phyloP scores from a whole-genome alignment of 2,329 filamentous ascomycete genomes.

The Exophiala calicioides region DNA sequence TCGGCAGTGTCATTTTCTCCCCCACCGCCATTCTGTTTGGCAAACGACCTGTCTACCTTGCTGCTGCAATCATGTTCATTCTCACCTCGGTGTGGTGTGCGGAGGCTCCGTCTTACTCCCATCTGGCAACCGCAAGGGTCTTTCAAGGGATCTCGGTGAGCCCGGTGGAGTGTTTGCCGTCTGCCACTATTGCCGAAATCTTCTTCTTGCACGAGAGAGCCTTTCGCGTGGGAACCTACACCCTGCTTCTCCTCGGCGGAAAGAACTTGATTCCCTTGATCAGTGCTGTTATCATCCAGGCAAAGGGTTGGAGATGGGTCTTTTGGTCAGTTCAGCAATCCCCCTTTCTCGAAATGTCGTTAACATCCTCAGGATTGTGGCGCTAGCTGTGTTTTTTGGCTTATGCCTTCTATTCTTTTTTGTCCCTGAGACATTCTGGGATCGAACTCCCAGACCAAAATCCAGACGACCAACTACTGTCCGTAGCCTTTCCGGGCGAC shows the following conservation, averaged over 20 bases:
- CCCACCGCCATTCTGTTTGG: conserved; percentile 90
- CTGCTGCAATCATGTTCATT: conserved; percentile 74
- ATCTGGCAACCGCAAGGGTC: conserved; percentile 76
- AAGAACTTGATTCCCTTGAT: conserved; percentile 89
- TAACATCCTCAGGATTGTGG: conserved; percentile 48
- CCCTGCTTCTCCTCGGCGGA: conserved; percentile 79
- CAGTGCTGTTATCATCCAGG: conserved; percentile 79
- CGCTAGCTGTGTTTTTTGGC: conserved; percentile 74
- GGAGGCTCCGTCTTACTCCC: conserved; percentile 75
- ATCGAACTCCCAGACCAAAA: conserved; percentile 67
- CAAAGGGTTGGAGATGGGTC: conserved; percentile 82
- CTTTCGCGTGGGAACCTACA: conserved; percentile 91
- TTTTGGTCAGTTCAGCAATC: conserved; percentile 59
- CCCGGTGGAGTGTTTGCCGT: conserved; percentile 88
- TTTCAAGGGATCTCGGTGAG: conserved; percentile 87
- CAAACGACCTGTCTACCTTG: conserved; percentile 86
- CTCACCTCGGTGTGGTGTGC: conserved; percentile 81
- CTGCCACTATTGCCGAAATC: conserved; percentile 92
- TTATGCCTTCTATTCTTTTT: conserved; percentile 79
- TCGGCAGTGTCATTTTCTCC: conserved; percentile 80
- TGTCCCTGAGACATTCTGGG: conserved; percentile 95
- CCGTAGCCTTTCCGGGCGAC: conserved; percentile 30
- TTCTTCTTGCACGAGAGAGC: conserved; percentile 94
- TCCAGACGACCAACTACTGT: conserved; percentile 38
- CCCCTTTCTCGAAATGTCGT: conserved; percentile 28